Base-by-base conservation (phyloP, 1,284 basidiomycete genomes). In the Abortiporus biennis region DNA sequence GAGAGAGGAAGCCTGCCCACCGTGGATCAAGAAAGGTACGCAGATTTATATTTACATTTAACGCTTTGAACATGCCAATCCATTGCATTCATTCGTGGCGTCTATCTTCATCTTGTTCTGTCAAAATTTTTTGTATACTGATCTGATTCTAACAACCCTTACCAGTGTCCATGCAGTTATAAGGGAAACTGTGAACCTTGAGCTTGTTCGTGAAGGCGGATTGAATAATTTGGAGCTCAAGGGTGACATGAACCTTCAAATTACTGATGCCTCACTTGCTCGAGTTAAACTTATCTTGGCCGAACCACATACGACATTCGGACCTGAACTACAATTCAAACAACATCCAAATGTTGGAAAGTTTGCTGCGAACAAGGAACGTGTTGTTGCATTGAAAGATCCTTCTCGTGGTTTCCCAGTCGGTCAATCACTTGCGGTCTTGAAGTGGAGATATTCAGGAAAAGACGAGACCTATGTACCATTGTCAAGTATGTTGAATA, bases 271-370 rank as follows among this genome's bases (percentile, higher is more conserved):
- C 0, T 68, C 76, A 13, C 65, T 78, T n/a, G 74, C 89, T n/a
- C 85, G 89, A 50, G 66, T 97, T 54, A 80, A 79, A 45, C 69
- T 98, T 36, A 66, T 69, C 6, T 76, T 98, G 24, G 66, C 77
- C 1, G 71, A 78, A 1, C 68, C 78, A 27, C 63, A 76, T n/a
- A 70, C 76, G 9, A 76, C 81, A 47, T 81, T 87, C 53, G 76
- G 81, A 48, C 68, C 74, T 43, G 81, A 77, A 37, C 65, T 97
- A 27, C 92, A 94, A 64, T 96, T 94, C 76, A 96, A 97, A 67
- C 93, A 97, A 54, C 94, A 97, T 57, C 94, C 95, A 5, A 88
- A 96, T 48, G 88, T 96, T 4, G 89, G 85, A 54, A 96, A 93
- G 67, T 92, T 93, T 48, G 71, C 69, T 0, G 80, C 85, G 38